Base-by-base conservation (phyloP, 352 stramenopile genomes). In the Phytophthora lateralis region DNA sequence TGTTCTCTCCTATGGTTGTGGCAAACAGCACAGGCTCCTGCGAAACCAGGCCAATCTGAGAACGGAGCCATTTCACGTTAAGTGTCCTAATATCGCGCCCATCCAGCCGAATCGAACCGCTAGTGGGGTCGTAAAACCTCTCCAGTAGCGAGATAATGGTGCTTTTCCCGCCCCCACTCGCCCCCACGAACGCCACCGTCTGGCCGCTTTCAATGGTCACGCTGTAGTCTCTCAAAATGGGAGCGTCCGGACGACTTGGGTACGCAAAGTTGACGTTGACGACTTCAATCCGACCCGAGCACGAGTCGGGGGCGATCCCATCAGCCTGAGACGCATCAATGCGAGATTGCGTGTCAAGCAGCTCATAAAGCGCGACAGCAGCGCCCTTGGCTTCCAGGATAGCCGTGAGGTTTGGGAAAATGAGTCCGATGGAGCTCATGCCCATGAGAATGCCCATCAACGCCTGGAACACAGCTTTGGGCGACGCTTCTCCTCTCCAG, bases 1-100 rank as follows among this genome's bases (percentile, higher is more conserved):
- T 97, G 57, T 97, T 98, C 20, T 97, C 83, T 3, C 41, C 51
- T 45, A 98, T 93, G 4, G 78, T 89, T 29, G 66, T 69, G 34
- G 82, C 75, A 66, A 96, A 97, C 21, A 97, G 68, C 11, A 85
- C 82, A 6, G 88, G 85, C 62, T 95, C 78, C 66, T 98, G 91
- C 10, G 51, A 68, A 0, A 89, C 80, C 17, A 89, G 48, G 9
- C 68, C 76, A 21, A 90, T 82, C 10, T 34, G 29, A 8, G 14
- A 77, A 57, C 2, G 60, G 29, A 34, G 29, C 29, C 21, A 24
- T 24, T 24, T 24, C 21, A 24, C 21, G 21, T 3, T 24, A 3
- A 24, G 21, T 24, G 21, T 24, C 12, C 66, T 65, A 1, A 94
- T 66, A 48, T 90, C 66, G 48, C 68, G 63, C 38, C 83, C 91